Percentiles rank a stretch among this genome's conserved stretches.
These are phyloP conservation scores for Phytopythium litorale DNA, from an alignment of 352 stramenopile species.

Conservation along the genomic window DNA sequence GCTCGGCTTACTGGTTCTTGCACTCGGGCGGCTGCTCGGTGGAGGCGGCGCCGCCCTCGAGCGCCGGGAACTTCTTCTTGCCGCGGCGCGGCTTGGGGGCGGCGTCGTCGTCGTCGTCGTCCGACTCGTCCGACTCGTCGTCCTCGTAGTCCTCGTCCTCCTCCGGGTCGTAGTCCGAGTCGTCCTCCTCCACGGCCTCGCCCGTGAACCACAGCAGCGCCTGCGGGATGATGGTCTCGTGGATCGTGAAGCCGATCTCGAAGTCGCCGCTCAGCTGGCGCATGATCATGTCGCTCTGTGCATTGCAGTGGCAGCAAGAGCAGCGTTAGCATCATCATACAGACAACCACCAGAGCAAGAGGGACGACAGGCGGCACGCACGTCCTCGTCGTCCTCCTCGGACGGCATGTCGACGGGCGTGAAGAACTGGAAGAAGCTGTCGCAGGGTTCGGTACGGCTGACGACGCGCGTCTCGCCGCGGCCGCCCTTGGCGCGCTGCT, in stretches of 20 bases:
- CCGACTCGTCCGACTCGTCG: constrained; percentile 58
- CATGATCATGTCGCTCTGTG: constrained; percentile 83
- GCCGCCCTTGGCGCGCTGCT: constrained; percentile 78
- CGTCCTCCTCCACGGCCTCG: constrained; percentile 67
- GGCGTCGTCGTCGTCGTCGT: constrained; percentile 52
- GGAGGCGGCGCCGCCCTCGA: constrained; percentile 54
- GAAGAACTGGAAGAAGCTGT: constrained; percentile 89
- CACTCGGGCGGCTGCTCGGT: constrained; percentile 85
- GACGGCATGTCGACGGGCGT: constrained; percentile 82
- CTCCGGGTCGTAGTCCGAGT: constrained; percentile 82
- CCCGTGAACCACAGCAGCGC: constrained; percentile 86
- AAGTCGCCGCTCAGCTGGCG: constrained; percentile 80
- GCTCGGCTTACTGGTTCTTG: constrained; percentile 81
- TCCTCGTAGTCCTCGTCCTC: constrained; percentile 59
- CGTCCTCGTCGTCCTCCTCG: constrained; percentile 80
- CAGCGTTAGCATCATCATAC: constrained; percentile 6
- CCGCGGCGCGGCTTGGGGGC: constrained; percentile 33
- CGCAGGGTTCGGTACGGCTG: constrained; percentile 73
- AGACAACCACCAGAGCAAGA: neutral
- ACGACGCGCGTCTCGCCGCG: constrained; percentile 75
- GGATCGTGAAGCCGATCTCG: constrained; percentile 84
- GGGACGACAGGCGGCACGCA: constrained; percentile 24
- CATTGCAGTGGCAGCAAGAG: constrained; percentile 4
- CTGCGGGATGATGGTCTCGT: constrained; percentile 87
- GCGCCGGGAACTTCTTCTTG: constrained; percentile 79